Evolutionary conservation across 1,284 basidiomycete genomes (phyloP), one percentile per base, ranked within the genome.

Genomic region (Neonothopanus nambi): DNA sequence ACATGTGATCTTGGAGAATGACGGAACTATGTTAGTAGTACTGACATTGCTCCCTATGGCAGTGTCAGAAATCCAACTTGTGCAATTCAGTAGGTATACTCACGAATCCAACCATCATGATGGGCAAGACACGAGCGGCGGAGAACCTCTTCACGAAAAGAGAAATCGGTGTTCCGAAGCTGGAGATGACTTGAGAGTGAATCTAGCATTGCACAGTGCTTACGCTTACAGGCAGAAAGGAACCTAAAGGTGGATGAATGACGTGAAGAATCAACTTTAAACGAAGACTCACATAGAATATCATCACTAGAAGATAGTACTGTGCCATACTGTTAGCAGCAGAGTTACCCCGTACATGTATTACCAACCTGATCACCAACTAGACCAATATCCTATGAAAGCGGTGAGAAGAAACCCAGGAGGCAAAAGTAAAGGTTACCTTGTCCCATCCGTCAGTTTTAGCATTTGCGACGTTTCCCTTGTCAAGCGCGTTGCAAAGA

Each of bases 381-480:
- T 5, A 76, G 62, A 35, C 64, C 57, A 13, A 75, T 71, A 56
- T 75, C 74, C 73, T 75, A 47, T 18, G 2, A 45, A 48, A 13
- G 8, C 38, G 28, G 38, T 21, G 23, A 48, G 36, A 38, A 41
- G 11, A 17, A 18, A 49, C 17, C 21, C 33, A 20, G 5, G 5
- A 39, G 36, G 24, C 8, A 23, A 17, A 53, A 23, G 39, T 12
- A 33, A 48, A 42, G 35, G 61, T 57, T 55, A 73, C 75, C 60
- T 72, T 70, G 60, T 76, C 73, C 68, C 77, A 72, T 5, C 75
- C 75, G 45, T 75, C 78, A 1, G 78, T 79, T 58, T 80, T 77
- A 17, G 80, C 80, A 62, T 82, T 81, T 5, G 75, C 78, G 13
- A 81, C 75, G 57, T 81, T 81, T 6, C 78, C 77, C 65, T 79